Base-by-base conservation (phyloP, 75 land plant species). In the Chamaecyparis obtusa region DNA sequence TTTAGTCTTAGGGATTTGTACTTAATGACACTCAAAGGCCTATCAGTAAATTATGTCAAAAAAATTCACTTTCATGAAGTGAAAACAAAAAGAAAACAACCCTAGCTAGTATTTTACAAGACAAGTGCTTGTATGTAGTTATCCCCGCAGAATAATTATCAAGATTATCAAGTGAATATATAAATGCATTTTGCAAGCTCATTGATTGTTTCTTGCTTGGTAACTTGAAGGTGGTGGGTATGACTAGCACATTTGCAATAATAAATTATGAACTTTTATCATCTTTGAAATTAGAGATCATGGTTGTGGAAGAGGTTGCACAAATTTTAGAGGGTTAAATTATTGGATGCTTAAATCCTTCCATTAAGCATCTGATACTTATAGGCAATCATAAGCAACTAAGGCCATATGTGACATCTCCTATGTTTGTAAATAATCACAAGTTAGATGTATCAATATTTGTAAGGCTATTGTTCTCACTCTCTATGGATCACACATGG, bases 301-400 rank as follows among this genome's bases (percentile, higher is more conserved):
- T 91, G 76, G 46, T 91, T 17, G 89, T 91, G 64, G 92, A 91
- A 84, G 92, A 91, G 69, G 92, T 91, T 27, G 92, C 92, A 21
- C 91, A 91, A 72, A 83, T 91, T 30, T 56, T 90, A 46, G 92
- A 91, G 77, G 86, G 88, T n/a, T 89, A 91, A 55, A 83, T 91
- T 19, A 57, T 91, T 8, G 92, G 92, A 41, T 85, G 92, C 84
- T 37, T 91, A 2, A 90, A n/a, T n/a, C n/a, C n/a, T n/a, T n/a
- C n/a, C n/a, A n/a, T n/a, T n/a, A n/a, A n/a, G n/a, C n/a, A n/a
- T n/a, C n/a, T n/a, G n/a, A n/a, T n/a, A n/a, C n/a, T n/a, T n/a
- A n/a, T n/a, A n/a, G n/a, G n/a, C n/a, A n/a, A n/a, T n/a, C n/a
- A n/a, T n/a, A n/a, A n/a, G n/a, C n/a, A n/a, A n/a, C n/a, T n/a